phyloP scores from a whole-genome alignment of 768 basidiomycete genomes.

The Heimioporus sp. region DNA sequence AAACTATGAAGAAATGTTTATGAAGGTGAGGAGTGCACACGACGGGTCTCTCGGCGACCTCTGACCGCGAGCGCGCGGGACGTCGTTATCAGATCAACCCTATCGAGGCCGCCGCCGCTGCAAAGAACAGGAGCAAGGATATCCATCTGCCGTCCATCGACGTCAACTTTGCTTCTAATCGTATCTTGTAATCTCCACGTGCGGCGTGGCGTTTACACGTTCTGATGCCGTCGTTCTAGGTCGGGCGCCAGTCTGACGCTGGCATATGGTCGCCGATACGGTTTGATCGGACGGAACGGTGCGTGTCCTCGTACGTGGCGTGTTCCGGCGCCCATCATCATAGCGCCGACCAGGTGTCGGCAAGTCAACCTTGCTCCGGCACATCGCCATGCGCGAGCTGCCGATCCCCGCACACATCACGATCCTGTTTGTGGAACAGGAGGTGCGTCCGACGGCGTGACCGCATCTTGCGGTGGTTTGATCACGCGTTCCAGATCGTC shows the following conservation, averaged over 20 bases:
- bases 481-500: no score
- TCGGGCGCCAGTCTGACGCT: slow-evolving; percentile 85
- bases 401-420: slow-evolving; percentile 93
- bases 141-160: slow-evolving; percentile 94
- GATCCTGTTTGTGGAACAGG: slow-evolving; percentile 98
- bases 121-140: slow-evolving; percentile 97
- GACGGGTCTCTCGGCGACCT: no score
- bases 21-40: slow-evolving; percentile 69
- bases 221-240: slow-evolving; percentile 35
- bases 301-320: slow-evolving; percentile 1
- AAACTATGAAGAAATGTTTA: slow-evolving; percentile 98
- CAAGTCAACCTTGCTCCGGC: slow-evolving; percentile 92
- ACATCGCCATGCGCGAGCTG: slow-evolving; percentile 93
- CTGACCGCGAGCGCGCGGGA: no score
- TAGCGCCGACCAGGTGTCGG: slow-evolving; percentile 63
- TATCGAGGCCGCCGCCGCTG: slow-evolving; percentile 67
- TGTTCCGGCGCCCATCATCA: background rate
- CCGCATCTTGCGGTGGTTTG: no score
- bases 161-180: slow-evolving; percentile 93
- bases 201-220: background rate
- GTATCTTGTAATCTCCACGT: slow-evolving; percentile 64
- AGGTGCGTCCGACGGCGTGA: slow-evolving; percentile 59
- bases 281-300: slow-evolving; percentile 89
- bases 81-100: slow-evolving; percentile 73
- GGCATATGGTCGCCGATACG: slow-evolving; percentile 87